Percentiles rank a stretch among this genome's conserved stretches.
Evolutionary conservation across 495 filamentous ascomycete species (phyloP).

Genomic region (Glutinoglossum americanum): DNA sequence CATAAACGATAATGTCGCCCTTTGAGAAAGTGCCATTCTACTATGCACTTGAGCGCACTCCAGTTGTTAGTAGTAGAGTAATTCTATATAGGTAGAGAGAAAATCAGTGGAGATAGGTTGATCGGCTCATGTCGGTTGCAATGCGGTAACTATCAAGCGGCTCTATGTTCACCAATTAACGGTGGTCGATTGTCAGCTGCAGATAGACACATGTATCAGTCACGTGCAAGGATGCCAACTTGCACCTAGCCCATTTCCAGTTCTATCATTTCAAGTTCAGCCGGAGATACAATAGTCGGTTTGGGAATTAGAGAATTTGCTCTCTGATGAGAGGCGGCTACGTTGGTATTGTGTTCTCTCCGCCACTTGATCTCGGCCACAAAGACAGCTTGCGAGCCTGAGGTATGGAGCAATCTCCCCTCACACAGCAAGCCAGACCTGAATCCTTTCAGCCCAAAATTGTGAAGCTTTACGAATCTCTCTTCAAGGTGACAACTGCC

Average conservation of each 20-base stretch:
- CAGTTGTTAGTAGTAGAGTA: background rate
- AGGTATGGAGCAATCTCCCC: slow-evolving; percentile 71
- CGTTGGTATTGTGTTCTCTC: background rate
- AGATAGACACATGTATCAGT: background rate
- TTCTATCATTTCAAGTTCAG: background rate
- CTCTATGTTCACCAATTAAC: background rate
- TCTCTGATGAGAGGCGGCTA: background rate
- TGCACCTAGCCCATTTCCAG: background rate
- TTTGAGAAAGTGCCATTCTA: background rate
- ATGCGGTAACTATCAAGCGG: background rate
- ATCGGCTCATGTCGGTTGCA: background rate
- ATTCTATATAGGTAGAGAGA: background rate
- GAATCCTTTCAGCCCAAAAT: slow-evolving; percentile 87
- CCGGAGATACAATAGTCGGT: background rate
- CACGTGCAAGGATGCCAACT: background rate
- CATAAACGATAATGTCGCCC: background rate
- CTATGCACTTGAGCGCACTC: background rate
- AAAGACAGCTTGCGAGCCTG: slow-evolving; percentile 2
- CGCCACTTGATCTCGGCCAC: background rate
- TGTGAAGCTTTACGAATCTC: slow-evolving; percentile 63
- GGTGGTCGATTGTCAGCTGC: background rate
- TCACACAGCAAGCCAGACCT: slow-evolving; percentile 82
- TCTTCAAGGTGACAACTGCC: slow-evolving; percentile 45
- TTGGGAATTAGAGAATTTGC: background rate
- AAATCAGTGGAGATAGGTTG: background rate